Evolutionary conservation across 2,329 filamentous ascomycete species (phyloP), one percentile per base, ranked within the genome.

Genomic region (Diaporthe amygdali): DNA sequence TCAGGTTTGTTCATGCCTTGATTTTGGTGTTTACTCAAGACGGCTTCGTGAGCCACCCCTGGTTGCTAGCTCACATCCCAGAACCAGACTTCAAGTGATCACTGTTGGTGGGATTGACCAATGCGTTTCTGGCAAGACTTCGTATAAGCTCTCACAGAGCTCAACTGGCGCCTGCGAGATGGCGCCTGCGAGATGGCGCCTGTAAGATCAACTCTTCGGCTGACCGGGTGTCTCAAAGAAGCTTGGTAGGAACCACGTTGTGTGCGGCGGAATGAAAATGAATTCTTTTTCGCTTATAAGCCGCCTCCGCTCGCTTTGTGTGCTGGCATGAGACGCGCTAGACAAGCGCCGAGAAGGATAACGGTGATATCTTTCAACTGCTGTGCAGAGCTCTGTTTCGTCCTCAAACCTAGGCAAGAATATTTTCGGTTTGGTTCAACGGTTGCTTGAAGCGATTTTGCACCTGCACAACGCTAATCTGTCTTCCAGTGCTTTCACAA

Each of bases 401-500:
- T 34, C 49, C 15, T 20, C 32, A 30, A 30, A 7, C 8, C 37
- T 41, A n/a, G 20, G 9, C 30, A 12, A 63, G 10, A 27, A 25
- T 22, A 34, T 6, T 22, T 2, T 1, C 25, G 55, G 20, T 4
- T 20, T 30, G 17, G 3, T 22, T 12, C 10, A 12, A 20, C 3
- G 34, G 7, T 7, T 5, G 12, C 44, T 27, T 25, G 22, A 27
- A 30, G 41, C 5, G 2, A 2, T 20, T 12, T 37, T 4, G 25
- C 17, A 6, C 22, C 30, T 5, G 14, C 6, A 22, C 5, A 14
- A 20, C 49, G 25, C 17, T 6, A 3, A n/a, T 15, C 39, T 41
- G 2, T 2, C 15, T 32, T 8, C 22, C 46, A 41, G n/a, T 4
- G 14, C 39, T 41, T 17, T 56, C 66, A 89, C 34, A 85, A 74